These are phyloP conservation scores for Poteriospumella lacustris DNA, from an alignment of 108 stramenopile genomes.

Conservation along the genomic window DNA sequence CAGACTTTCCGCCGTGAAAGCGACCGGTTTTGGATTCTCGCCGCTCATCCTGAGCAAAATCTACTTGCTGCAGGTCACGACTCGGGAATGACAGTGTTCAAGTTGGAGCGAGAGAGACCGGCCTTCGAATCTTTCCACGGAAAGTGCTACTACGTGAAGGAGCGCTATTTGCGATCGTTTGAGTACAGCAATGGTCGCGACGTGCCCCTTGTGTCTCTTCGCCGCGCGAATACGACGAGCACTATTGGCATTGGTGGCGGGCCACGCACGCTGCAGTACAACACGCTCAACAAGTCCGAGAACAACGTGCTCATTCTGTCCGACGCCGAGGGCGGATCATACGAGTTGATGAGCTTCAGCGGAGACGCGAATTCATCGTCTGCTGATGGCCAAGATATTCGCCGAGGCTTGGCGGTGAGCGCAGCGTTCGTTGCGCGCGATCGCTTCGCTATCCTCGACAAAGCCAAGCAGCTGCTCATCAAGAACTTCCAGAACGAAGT, in stretches of 20 bases:
- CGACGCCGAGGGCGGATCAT: conserved; percentile 78
- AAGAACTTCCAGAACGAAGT: conserved; percentile 94
- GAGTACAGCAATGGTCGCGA: conserved; percentile 81
- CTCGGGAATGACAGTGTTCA: conserved; percentile 98
- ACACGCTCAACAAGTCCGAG: conserved; percentile 83
- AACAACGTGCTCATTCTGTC: conserved; percentile 80
- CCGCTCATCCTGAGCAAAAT: conserved; percentile 84
- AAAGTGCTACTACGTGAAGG: conserved; percentile 78
- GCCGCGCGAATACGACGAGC: conserved; percentile 76
- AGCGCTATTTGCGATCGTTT: conserved; percentile 84
- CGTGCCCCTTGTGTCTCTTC: conserved; percentile 77
- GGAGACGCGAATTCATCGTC: conserved; percentile 36
- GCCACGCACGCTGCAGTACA: conserved; percentile 83
- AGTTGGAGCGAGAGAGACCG: conserved; percentile 93
- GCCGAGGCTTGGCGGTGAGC: conserved; percentile 78
- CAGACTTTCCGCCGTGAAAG: conserved; percentile 96
- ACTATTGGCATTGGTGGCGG: conserved; percentile 82
- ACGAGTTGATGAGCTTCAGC: conserved; percentile 85
- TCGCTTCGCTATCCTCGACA: conserved; percentile 89
- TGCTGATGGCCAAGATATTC: conserved; percentile 62
- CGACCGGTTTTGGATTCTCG: conserved; percentile 95
- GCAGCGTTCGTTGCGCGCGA: conserved; percentile 88
- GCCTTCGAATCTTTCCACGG: conserved; percentile 68
- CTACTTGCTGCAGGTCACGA: conserved; percentile 97
- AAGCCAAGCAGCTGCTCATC: conserved; percentile 74